Conservation (phyloP, 345 rosid species). For the Carallia pectinifolia region DNA sequence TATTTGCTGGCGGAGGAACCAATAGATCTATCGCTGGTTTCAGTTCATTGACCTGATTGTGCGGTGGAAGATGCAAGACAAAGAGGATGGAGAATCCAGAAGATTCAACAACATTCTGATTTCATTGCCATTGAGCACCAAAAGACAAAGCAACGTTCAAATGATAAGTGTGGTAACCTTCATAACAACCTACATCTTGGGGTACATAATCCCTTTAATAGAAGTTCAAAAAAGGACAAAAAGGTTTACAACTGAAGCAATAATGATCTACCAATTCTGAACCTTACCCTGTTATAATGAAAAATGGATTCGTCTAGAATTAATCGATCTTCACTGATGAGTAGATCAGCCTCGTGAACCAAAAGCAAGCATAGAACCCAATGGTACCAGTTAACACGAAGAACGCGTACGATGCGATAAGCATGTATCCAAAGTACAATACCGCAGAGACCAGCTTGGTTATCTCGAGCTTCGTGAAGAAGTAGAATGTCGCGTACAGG, state of each 20-base stretch:
- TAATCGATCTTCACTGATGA: constrained; percentile 80
- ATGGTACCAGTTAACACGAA: constrained; percentile 73
- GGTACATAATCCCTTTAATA: not conserved
- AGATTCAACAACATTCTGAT: not conserved
- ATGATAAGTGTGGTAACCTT: not conserved
- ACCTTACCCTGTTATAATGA: constrained; percentile 18
- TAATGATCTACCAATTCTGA: constrained; percentile 26
- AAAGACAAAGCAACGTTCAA: not conserved
- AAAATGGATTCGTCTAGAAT: not conserved
- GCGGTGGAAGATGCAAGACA: too few species aligned
- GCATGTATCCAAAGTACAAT: constrained; percentile 78
- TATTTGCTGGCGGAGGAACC: too few species aligned
- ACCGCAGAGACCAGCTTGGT: constrained; percentile 63
- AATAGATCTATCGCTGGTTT: too few species aligned
- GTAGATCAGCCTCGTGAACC: constrained; percentile 83
- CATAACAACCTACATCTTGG: constrained; percentile 7
- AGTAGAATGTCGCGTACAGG: constrained; percentile 72
- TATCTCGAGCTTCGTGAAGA: constrained; percentile 84
- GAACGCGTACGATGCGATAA: constrained; percentile 63
- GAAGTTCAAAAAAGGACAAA: constrained; percentile 30
- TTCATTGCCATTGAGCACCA: not conserved
- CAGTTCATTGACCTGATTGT: too few species aligned
- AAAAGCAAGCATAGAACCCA: constrained; percentile 72
- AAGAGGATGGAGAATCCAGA: too few species aligned
- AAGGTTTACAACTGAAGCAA: constrained; percentile 37